Percentiles rank a stretch among this genome's conserved stretches.
Evolutionary conservation across 441 rosid species (phyloP).

Genomic region (Pelargonium myrrhifolium): DNA sequence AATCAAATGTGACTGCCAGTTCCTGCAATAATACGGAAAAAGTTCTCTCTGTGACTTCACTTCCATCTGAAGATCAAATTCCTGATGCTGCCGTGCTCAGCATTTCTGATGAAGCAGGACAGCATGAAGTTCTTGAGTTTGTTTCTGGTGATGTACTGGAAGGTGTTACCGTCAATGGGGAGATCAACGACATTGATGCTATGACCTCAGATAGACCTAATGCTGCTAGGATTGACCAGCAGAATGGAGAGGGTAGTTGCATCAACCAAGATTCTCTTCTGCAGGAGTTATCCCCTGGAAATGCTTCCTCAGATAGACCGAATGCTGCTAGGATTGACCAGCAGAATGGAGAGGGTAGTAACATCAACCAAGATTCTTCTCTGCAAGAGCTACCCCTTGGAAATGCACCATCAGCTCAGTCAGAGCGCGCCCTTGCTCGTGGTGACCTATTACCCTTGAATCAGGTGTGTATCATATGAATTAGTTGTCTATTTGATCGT

Average conservation of each 20-base stretch:
- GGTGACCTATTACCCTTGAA: conserved; percentile 21
- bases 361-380: background rate
- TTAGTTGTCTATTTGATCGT: background rate
- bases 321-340: background rate
- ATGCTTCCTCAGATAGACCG: conserved; percentile 16
- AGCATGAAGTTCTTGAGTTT: conserved; percentile 9
- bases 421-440: conserved; percentile 23
- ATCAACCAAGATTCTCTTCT: background rate
- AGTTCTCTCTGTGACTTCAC: conserved; percentile 16
- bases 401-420: conserved; percentile 20
- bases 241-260: background rate
- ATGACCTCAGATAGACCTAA: conserved; percentile 19
- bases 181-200: conserved; percentile 19
- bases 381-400: background rate
- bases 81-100: conserved; percentile 9
- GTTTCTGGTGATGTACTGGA: conserved; percentile 12
- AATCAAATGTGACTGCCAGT: conserved; percentile 23
- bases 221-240: background rate
- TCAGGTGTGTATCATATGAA: conserved; percentile 25
- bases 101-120: conserved; percentile 9
- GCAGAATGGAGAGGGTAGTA: background rate
- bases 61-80: conserved; percentile 22
- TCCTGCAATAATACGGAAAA: conserved; percentile 18
- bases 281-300: background rate
- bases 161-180: conserved; percentile 6